These are phyloP conservation scores for Magnaporthales sp. DNA, from an alignment of 2,329 filamentous ascomycete species.

Conservation along the genomic window DNA sequence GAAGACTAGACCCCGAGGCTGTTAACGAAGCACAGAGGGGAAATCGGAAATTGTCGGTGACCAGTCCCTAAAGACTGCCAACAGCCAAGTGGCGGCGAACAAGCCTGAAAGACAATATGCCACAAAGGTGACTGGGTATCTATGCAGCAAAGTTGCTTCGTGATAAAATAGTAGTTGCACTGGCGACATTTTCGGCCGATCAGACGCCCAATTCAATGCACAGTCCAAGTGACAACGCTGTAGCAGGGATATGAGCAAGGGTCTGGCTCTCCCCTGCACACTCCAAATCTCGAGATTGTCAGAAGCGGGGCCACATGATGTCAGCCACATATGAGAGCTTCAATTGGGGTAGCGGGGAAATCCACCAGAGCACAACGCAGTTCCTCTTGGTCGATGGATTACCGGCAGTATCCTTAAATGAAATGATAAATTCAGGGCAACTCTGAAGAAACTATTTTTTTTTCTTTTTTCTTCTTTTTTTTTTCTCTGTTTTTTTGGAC, in stretches of 20 bases:
- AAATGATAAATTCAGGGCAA: background rate
- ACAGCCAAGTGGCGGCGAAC: background rate
- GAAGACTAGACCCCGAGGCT: background rate
- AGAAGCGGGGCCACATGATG: conserved; percentile 4
- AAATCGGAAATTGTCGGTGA: background rate
- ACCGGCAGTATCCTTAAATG: background rate
- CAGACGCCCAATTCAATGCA: background rate
- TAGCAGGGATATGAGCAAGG: background rate
- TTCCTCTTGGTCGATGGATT: background rate
- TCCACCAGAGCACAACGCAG: background rate
- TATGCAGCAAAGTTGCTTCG: background rate
- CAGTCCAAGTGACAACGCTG: background rate
- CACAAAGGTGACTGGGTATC: background rate
- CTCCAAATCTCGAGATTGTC: background rate
- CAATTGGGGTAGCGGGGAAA: background rate
- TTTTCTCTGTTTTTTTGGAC: no score
- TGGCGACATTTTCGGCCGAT: background rate
- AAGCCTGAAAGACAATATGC: background rate
- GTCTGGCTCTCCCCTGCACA: background rate
- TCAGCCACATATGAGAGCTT: background rate
- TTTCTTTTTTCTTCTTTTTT: no score
- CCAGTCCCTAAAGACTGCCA: background rate
- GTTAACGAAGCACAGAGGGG: background rate
- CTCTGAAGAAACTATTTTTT: no score
- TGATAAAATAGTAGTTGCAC: background rate